Evolutionary conservation across 2,329 filamentous ascomycete species (phyloP), one percentile per base, ranked within the genome.

Genomic region (Fusarium falciforme): DNA sequence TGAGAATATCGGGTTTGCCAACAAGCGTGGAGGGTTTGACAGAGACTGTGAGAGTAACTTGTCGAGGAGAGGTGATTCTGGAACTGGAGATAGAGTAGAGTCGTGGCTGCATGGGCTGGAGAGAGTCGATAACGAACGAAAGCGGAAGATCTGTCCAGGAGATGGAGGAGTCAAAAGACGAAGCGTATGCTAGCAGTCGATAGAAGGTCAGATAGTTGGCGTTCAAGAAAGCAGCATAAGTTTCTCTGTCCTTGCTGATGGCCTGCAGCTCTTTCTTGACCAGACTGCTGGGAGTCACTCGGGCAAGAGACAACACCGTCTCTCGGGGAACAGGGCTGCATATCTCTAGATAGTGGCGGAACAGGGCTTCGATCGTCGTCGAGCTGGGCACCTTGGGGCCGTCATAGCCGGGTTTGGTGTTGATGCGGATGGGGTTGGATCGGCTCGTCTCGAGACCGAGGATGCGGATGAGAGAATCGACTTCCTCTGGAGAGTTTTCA

Each of bases 11-110:
- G 3, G 67, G 40, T 2, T 35, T 31, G 6, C 29, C 55, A n/a
- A 27, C 2, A 0, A 72, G 17, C 2, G 40, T 38, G 5, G 63
- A 69, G 11, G 70, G 64, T 16, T 72, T 70, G 5, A 70, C 61
- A 0, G 67, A 64, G 4, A 70, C 64, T 0, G 70, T 58, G 2
- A 70, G 52, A 7, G 61, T 38, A 7, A 38, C 22, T 17, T 58
- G 54, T 16, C 35, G 54, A 4, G 54, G 54, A n/a, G 54, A 58
- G 1, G 35, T 58, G 16, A 58, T 58, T 6, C 54, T 58, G 5
- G 54, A 58, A 8, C 54, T 58, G 2, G 54, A 58, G 33, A 58
- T 29, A 2, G 54, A 58, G 0, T 58, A 58, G 2, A 58, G 54
- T 27, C 54, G 54, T 2, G 54, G 54, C 1, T 58, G 54, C 33